Evolutionary conservation across 1,284 basidiomycete species (phyloP), one percentile per base, ranked within the genome.

Genomic region (Apiotrichum porosum): DNA sequence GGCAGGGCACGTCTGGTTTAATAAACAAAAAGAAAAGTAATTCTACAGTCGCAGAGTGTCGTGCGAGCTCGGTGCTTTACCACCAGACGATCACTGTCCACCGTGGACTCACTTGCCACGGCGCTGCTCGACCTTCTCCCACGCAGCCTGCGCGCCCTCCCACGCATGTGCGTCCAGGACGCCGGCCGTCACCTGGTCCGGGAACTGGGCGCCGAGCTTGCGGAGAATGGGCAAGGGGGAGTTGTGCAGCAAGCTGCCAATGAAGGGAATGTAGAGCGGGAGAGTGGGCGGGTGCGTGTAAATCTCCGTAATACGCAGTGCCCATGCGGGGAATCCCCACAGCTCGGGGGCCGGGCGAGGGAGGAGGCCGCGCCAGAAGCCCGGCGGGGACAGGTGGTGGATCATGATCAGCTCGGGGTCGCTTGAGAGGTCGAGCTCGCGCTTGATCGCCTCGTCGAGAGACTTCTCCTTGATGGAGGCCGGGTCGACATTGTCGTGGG

Each of bases 241-340:
- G 47, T 48, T 49, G 22, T 50, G 47, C 32, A 58, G 50, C 24
- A 52, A 44, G 35, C n/a, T 18, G 35, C 49, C 49, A 17, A 57
- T 35, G 17, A 51, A 52, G 21, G 49, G 47, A 24, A 57, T 21
- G 43, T 53, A 49, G 34, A 57, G 44, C 8, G 63, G 63, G 14
- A 63, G 54, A 2, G 61, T 54, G 2, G 52, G 56, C 1, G 63
- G 60, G 30, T 56, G 58, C 40, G 60, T 53, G 49, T 65, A 68
- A 45, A 68, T 66, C 46, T 68, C 66, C 4, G 64, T 61, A 31
- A 68, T 60, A 18, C 66, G 57, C 18, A 68, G 47, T 19, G 56
- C 46, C 66, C 66, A 68, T 41, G 62, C 63, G 2, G 66, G 66
- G 48, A 62, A 68, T 9, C 64, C 63, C 52, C 57, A 57, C 12